Base-by-base conservation (phyloP, 306 rosid genomes). In the Begonia loranthoides region DNA sequence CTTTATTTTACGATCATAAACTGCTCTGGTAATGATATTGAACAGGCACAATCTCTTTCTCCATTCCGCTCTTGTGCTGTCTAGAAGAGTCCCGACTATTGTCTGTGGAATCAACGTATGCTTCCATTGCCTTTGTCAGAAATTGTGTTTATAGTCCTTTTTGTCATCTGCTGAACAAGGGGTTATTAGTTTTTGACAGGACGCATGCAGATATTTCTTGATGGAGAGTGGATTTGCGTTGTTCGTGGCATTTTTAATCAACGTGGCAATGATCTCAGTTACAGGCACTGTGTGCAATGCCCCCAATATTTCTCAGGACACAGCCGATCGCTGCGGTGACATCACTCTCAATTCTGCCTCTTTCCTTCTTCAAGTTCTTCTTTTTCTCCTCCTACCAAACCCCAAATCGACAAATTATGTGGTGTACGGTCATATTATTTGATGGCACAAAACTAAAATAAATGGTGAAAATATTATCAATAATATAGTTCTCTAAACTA, bases 31-130 rank as follows among this genome's bases (percentile, higher is more conserved):
- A 4, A 6, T 9, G 14, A 12, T 9, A 13, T 64, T 19, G 13
- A 36, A 55, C 76, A 89, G 97, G 66, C 97, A 89, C 74, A 89
- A 89, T 49, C 90, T 89, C 36, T 89, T 89, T 52, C 94, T 85
- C 22, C 94, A 85, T 50, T 89, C 97, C n/a, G 97, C 97, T 52
- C 81, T 89, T 12, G 95, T 89, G 55, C 76, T 89, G 3, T 82
- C 97, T 3, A 76, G 95, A 59, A 89, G 80, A 72, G 57, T 78
- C 38, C 95, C 87, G 9, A 63, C 40, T 51, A 73, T 90, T 0
- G 87, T 77, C 51, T 75, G 72, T 22, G 95, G 83, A 62, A 70
- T 89, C 75, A 89, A 89, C 47, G 97, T 89, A 72, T 61, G 77
- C 3, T 17, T 28, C 34, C 34, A 28, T 28, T 28, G 34, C 7